Percentiles rank a stretch among this genome's conserved stretches.
phyloP scores from a whole-genome alignment of 2,329 filamentous ascomycete species.

The Arthrobotrys iridis region DNA sequence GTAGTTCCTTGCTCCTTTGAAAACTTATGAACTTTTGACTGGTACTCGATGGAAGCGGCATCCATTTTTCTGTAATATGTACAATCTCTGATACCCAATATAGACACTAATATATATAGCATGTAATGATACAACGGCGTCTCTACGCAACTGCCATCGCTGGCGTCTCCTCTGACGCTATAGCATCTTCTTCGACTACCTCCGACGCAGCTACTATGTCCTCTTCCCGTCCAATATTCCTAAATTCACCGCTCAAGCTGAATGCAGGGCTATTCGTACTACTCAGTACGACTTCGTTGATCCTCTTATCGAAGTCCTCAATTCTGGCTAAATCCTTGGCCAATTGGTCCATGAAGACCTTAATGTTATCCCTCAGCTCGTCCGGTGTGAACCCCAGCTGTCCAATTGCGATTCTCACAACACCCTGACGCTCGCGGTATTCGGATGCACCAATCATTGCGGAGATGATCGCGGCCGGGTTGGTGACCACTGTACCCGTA shows the following conservation, averaged over 20 bases:
- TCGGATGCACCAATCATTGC: slow-evolving; percentile 85
- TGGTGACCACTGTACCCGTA: slow-evolving; percentile 85
- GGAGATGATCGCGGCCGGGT: slow-evolving; percentile 77
- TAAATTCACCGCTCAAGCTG: slow-evolving; percentile 83
- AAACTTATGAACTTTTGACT: not conserved
- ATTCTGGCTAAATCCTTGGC: slow-evolving; percentile 78
- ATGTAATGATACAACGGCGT: slow-evolving; percentile 38
- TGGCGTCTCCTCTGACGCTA: not conserved
- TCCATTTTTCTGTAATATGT: slow-evolving; percentile 41
- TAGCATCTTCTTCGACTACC: not conserved
- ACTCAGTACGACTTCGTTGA: slow-evolving; percentile 77
- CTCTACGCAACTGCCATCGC: slow-evolving; percentile 1
- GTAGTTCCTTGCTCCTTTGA: not conserved
- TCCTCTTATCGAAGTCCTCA: slow-evolving; percentile 66
- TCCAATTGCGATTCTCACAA: slow-evolving; percentile 88
- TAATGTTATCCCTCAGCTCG: slow-evolving; percentile 84
- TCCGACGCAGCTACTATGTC: not conserved
- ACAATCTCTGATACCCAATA: slow-evolving; percentile 53
- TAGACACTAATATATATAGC: slow-evolving; percentile 37
- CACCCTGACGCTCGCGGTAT: slow-evolving; percentile 85
- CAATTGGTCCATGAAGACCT: slow-evolving; percentile 76
- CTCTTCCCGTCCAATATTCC: slow-evolving; percentile 58
- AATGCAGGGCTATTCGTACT: slow-evolving; percentile 88
- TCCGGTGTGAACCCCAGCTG: slow-evolving; percentile 89
- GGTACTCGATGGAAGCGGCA: slow-evolving; percentile 1